Conservation (phyloP, 2,329 filamentous ascomycete species). For the Sordariomycetes sp. region DNA sequence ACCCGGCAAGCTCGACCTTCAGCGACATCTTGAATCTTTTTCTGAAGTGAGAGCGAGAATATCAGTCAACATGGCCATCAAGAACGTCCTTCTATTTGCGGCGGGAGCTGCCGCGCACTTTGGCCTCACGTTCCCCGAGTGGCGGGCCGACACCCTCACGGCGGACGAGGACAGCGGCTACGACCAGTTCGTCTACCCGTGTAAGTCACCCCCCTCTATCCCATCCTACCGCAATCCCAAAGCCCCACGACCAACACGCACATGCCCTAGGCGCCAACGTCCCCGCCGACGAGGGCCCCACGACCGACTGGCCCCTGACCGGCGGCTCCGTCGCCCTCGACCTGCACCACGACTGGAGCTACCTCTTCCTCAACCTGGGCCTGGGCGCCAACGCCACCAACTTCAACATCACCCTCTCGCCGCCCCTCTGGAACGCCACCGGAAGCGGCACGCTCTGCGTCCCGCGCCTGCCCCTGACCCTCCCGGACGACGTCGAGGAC, state of each 20-base stretch:
- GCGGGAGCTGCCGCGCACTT: slow-evolving; percentile 35
- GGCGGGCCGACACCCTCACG: slow-evolving; percentile 36
- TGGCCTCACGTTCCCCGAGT: slow-evolving; percentile 32
- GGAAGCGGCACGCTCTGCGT: slow-evolving; percentile 58
- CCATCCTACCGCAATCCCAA: slow-evolving; percentile 2
- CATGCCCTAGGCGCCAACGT: slow-evolving; percentile 33
- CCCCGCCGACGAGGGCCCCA: slow-evolving; percentile 28
- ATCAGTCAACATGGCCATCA: slow-evolving; percentile 18
- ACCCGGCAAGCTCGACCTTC: no score
- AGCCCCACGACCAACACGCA: not conserved
- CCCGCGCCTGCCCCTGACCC: slow-evolving; percentile 43
- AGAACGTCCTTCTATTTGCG: slow-evolving; percentile 22
- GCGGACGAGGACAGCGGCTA: slow-evolving; percentile 22
- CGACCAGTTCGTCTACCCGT: slow-evolving; percentile 40
- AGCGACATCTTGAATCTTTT: not conserved
- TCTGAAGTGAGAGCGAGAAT: not conserved
- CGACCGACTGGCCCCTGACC: slow-evolving; percentile 41
- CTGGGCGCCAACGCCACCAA: slow-evolving; percentile 40
- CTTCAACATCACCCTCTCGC: slow-evolving; percentile 60
- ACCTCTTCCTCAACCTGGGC: slow-evolving; percentile 43
- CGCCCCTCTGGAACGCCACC: slow-evolving; percentile 45
- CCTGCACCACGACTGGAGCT: slow-evolving; percentile 40
- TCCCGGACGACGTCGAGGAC: slow-evolving; percentile 37
- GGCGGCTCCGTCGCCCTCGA: slow-evolving; percentile 36
- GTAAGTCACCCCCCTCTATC: slow-evolving; percentile 19